Conservation (phyloP, 1,284 basidiomycete genomes). For the Xerocomus amazonicus region DNA sequence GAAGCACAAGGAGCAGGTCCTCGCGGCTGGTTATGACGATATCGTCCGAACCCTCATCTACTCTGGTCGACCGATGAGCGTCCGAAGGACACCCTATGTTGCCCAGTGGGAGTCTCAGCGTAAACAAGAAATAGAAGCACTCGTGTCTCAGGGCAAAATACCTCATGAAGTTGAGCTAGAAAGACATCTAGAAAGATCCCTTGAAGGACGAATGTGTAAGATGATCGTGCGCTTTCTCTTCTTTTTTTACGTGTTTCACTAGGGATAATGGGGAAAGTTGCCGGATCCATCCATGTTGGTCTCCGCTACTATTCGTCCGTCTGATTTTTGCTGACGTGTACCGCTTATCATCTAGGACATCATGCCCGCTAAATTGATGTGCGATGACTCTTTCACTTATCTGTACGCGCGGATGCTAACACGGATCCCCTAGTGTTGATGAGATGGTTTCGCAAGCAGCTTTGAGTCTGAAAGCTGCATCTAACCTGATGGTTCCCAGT, state of each 20-base stretch:
- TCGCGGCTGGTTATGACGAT: conserved; percentile 70
- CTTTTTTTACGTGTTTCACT: conserved; percentile 7
- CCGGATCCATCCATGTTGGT: conserved; percentile 66
- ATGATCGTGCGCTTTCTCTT: conserved; percentile 4
- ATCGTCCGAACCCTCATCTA: conserved; percentile 72
- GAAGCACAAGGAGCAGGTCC: conserved; percentile 71
- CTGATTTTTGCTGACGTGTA: conserved; percentile 1
- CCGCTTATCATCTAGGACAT: conserved; percentile 48
- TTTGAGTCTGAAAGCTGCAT: conserved; percentile 40
- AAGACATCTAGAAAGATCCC: conserved; percentile 63
- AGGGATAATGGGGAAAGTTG: conserved; percentile 88
- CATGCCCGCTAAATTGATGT: conserved; percentile 81
- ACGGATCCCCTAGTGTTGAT: conserved; percentile 48
- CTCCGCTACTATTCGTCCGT: background rate
- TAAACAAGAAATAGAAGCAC: conserved; percentile 53
- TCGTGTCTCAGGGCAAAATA: conserved; percentile 66
- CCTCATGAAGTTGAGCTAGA: conserved; percentile 75
- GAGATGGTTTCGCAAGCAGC: conserved; percentile 64
- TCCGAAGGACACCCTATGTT: conserved; percentile 76
- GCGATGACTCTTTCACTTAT: conserved; percentile 24
- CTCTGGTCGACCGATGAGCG: conserved; percentile 81
- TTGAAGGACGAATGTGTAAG: conserved; percentile 60
- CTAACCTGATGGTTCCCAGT: conserved; percentile 32
- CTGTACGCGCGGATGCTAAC: conserved; percentile 12
- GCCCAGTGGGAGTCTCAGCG: conserved; percentile 63